phyloP scores from a whole-genome alignment of 306 rosid genomes.

The Dalbergia oliveri region DNA sequence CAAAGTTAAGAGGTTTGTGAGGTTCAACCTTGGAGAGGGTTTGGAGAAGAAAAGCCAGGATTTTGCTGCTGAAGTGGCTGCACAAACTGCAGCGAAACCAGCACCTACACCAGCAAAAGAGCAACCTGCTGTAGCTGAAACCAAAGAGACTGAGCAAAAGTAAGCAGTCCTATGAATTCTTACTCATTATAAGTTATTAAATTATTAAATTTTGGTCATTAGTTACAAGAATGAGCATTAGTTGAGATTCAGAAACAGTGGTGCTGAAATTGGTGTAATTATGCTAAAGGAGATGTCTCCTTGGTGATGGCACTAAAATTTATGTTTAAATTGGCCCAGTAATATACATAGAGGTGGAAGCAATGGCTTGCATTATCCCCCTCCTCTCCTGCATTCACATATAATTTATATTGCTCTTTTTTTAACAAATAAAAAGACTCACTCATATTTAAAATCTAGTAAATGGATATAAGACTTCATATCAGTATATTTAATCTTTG shows the following conservation, averaged over 20 bases:
- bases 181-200: slow-evolving; percentile 26
- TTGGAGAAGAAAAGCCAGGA: slow-evolving; percentile 96
- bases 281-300: neutral
- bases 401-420: neutral
- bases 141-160: slow-evolving; percentile 73
- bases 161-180: slow-evolving; percentile 54
- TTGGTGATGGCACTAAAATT: slow-evolving; percentile 14
- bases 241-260: slow-evolving; percentile 12
- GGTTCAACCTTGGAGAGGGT: slow-evolving; percentile 98
- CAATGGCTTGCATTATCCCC: neutral
- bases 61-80: slow-evolving; percentile 99
- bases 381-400: neutral
- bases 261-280: slow-evolving; percentile 6
- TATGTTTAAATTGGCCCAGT: neutral
- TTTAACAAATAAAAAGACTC: neutral
- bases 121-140: slow-evolving; percentile 64
- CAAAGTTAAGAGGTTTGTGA: slow-evolving; percentile 89
- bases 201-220: slow-evolving; percentile 18
- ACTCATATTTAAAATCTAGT: neutral
- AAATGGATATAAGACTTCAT: neutral
- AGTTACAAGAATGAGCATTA: slow-evolving; percentile 18
- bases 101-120: slow-evolving; percentile 57
- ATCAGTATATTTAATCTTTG: too few relatives aligned
- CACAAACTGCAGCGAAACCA: slow-evolving; percentile 86
- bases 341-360: slow-evolving; percentile 2